phyloP scores from a whole-genome alignment of 2,329 filamentous ascomycete species.

The Cladosporium oxysporum region DNA sequence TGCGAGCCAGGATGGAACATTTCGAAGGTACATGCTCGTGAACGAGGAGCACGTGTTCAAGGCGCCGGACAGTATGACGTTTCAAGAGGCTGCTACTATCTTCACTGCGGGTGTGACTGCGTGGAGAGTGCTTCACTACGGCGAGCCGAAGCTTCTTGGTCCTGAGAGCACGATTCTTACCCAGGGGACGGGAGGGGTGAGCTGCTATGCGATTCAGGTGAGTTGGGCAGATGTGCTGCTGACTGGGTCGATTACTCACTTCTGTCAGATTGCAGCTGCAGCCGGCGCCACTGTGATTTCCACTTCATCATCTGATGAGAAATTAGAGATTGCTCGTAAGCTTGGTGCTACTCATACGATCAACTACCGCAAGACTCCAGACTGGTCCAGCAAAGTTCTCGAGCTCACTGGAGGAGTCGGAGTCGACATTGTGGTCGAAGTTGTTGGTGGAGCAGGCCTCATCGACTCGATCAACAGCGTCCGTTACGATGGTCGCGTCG shows the following conservation, averaged over 20 bases:
- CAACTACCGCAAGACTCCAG: conserved; percentile 59
- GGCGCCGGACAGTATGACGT: conserved; percentile 56
- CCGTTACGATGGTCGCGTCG: conserved; percentile 40
- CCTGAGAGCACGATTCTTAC: conserved; percentile 36
- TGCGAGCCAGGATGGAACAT: conserved; percentile 57
- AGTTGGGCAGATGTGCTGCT: background rate
- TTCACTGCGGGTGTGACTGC: conserved; percentile 64
- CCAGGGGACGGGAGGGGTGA: conserved; percentile 48
- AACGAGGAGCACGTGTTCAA: conserved; percentile 51
- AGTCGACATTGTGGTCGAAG: conserved; percentile 52
- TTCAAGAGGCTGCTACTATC: conserved; percentile 61
- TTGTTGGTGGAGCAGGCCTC: conserved; percentile 50
- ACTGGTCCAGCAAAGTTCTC: conserved; percentile 60
- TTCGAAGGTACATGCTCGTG: conserved; percentile 62
- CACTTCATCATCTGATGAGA: conserved; percentile 59
- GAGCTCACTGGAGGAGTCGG: conserved; percentile 43
- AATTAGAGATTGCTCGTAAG: conserved; percentile 53
- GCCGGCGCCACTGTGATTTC: conserved; percentile 53
- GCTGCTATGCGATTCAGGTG: conserved; percentile 36
- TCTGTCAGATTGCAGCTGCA: conserved; percentile 24
- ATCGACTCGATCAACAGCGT: conserved; percentile 42
- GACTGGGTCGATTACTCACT: background rate
- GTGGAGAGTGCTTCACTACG: conserved; percentile 52
- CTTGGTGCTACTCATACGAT: conserved; percentile 60
- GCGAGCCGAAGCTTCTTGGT: conserved; percentile 44